Percentiles rank a stretch among this genome's conserved stretches.
Evolutionary conservation across 768 basidiomycete species (phyloP).

Genomic region (Suillus subaureus): DNA sequence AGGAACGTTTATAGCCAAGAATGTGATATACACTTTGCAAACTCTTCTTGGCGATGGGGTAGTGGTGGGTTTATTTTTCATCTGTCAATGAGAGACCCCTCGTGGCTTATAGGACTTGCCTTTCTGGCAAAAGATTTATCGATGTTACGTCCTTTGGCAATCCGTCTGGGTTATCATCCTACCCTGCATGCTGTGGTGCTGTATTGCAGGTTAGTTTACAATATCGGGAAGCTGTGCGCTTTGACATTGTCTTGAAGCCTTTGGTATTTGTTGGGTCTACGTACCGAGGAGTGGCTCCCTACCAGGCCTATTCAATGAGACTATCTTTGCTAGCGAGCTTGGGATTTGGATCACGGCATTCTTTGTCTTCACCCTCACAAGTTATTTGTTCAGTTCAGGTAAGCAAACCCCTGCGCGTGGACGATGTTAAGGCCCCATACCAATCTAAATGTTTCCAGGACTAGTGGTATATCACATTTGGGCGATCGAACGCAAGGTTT

Average conservation of each 20-base stretch:
- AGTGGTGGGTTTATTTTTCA: conserved; percentile 20
- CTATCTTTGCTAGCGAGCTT: no score
- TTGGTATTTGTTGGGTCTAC: no score
- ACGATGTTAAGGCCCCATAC: no score
- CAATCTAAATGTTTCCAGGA: no score
- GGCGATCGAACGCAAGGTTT: no score
- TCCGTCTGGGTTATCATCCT: conserved; percentile 29
- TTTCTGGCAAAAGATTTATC: conserved; percentile 23
- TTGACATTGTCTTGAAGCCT: conserved; percentile 9
- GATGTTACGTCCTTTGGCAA: conserved; percentile 36
- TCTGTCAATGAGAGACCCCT: not conserved
- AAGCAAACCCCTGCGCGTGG: no score
- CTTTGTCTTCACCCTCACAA: no score
- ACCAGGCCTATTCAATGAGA: no score
- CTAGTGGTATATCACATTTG: no score
- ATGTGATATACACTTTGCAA: conserved; percentile 26
- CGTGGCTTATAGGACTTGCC: not conserved
- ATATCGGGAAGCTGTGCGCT: not conserved
- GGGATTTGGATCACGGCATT: no score
- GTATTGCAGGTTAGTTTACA: conserved; percentile 20
- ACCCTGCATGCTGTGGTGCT: conserved; percentile 33
- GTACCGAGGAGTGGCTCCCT: no score
- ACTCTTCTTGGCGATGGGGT: conserved; percentile 34
- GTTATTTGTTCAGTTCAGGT: no score
- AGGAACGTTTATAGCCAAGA: conserved; percentile 32